Percentiles rank a stretch among this genome's conserved stretches.
Evolutionary conservation across 805 yeast genomes (phyloP).

Genomic region (Saturnispora ahearnii): DNA sequence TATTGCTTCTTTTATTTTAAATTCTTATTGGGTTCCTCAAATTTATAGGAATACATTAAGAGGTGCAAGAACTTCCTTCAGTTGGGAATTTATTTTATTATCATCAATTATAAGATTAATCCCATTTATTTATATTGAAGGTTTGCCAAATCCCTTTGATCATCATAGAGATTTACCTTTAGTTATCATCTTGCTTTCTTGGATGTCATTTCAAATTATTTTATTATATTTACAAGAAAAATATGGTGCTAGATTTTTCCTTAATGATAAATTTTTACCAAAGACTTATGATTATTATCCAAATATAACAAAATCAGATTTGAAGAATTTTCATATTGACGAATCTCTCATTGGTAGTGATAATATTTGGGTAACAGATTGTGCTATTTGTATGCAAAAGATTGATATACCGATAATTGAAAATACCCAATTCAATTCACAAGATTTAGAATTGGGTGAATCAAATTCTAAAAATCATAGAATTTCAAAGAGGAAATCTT

Average conservation of each 20-base stretch:
- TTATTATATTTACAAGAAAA: conserved; percentile 53
- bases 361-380: conserved; percentile 50
- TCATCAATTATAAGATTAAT: conserved; percentile 51
- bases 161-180: conserved; percentile 55
- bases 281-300: conserved; percentile 81
- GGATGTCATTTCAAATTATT: conserved; percentile 54
- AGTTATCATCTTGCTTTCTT: conserved; percentile 37
- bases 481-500: conserved; percentile 33
- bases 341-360: conserved; percentile 20
- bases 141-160: conserved; percentile 50
- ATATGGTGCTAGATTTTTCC: conserved; percentile 75
- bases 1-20: conserved; percentile 38
- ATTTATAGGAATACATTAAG: conserved; percentile 66
- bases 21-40: conserved; percentile 86
- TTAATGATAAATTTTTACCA: conserved; percentile 69
- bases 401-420: conserved; percentile 47
- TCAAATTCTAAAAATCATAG: conserved; percentile 4
- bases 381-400: conserved; percentile 85
- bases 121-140: conserved; percentile 53
- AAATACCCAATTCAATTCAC: conserved; percentile 8
- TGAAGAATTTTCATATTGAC: conserved; percentile 45
- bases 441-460: conserved; percentile 3
- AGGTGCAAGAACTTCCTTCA: conserved; percentile 57
- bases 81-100: conserved; percentile 70
- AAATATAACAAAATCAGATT: conserved; percentile 44